A percentile compares a stretch with the other conserved stretches of the same genome.
These are phyloP conservation scores for Colletotrichum sp. DNA, from an alignment of 2,329 filamentous ascomycete genomes.

Conservation along the genomic window DNA sequence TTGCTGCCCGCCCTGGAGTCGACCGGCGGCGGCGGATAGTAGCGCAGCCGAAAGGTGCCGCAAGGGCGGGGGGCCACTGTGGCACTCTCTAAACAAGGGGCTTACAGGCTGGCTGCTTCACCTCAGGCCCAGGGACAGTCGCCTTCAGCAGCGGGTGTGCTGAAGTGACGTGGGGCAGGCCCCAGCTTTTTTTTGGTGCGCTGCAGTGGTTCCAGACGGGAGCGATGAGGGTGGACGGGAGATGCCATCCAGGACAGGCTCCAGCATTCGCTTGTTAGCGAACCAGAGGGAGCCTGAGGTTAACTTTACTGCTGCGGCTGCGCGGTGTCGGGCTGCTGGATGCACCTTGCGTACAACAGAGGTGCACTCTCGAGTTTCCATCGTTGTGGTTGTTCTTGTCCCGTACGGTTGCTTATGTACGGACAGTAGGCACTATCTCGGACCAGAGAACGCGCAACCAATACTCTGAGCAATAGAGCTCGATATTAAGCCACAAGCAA, in stretches of 20 bases:
- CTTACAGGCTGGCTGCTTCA: not conserved
- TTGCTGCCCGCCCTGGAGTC: not conserved
- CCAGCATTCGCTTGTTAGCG: not conserved
- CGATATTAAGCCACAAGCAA: not conserved
- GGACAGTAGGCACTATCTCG: not conserved
- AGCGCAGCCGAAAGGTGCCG: conserved; percentile 18
- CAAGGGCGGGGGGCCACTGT: conserved; percentile 1
- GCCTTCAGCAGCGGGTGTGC: not conserved
- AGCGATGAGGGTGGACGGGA: not conserved
- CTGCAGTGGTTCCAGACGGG: not conserved
- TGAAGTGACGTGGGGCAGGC: not conserved
- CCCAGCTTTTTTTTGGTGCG: not conserved
- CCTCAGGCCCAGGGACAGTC: not conserved
- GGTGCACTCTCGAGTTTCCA: not conserved
- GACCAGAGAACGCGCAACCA: not conserved
- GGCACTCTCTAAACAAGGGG: conserved; percentile 14
- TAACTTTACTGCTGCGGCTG: not conserved
- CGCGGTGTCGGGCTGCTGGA: not conserved
- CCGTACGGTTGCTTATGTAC: not conserved
- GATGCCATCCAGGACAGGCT: not conserved
- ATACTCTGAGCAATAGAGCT: not conserved
- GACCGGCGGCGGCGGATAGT: conserved; percentile 10
- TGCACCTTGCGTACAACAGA: not conserved
- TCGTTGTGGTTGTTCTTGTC: not conserved
- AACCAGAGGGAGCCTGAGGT: not conserved